A percentile compares a stretch with the other conserved stretches of the same genome.
Evolutionary conservation across 2,329 filamentous ascomycete species (phyloP).

Genomic region (Talaromyces sp.): DNA sequence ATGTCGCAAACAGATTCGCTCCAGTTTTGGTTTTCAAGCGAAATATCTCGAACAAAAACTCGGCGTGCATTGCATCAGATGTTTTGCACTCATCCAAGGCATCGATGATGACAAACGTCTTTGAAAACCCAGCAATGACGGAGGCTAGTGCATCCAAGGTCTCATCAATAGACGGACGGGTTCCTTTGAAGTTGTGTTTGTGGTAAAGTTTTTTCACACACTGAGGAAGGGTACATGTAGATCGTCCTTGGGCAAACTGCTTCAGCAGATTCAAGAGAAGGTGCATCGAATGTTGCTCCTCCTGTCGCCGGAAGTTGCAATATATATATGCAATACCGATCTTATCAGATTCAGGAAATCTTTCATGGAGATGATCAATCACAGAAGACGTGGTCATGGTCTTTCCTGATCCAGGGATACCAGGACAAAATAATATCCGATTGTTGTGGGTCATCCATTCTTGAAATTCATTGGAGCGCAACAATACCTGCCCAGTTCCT

Average conservation of each 20-base stretch:
- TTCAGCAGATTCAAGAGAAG: background rate
- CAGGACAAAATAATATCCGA: slow-evolving; percentile 5
- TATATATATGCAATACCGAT: slow-evolving; percentile 4
- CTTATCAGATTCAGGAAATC: slow-evolving; percentile 10
- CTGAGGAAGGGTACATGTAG: background rate
- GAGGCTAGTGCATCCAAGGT: background rate
- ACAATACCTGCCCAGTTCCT: background rate
- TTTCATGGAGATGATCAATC: slow-evolving; percentile 31
- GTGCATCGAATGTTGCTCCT: background rate
- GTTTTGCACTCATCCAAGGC: slow-evolving; percentile 27
- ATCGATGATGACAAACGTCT: slow-evolving; percentile 24
- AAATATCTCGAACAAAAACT: slow-evolving; percentile 14
- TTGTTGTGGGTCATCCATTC: background rate
- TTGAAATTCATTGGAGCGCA: background rate
- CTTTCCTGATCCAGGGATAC: slow-evolving; percentile 48
- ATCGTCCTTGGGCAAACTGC: background rate
- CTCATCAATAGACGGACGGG: background rate
- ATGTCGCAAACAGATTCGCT: slow-evolving; percentile 28
- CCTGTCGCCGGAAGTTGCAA: background rate
- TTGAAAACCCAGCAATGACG: slow-evolving; percentile 13
- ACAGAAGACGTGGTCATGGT: slow-evolving; percentile 42
- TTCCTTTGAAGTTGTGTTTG: background rate
- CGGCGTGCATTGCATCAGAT: slow-evolving; percentile 10
- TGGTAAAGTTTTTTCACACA: background rate
- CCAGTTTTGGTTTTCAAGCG: slow-evolving; percentile 2